These are phyloP conservation scores for Cinnamomum chago DNA, from an alignment of 164 flowering plant species.

Conservation along the genomic window DNA sequence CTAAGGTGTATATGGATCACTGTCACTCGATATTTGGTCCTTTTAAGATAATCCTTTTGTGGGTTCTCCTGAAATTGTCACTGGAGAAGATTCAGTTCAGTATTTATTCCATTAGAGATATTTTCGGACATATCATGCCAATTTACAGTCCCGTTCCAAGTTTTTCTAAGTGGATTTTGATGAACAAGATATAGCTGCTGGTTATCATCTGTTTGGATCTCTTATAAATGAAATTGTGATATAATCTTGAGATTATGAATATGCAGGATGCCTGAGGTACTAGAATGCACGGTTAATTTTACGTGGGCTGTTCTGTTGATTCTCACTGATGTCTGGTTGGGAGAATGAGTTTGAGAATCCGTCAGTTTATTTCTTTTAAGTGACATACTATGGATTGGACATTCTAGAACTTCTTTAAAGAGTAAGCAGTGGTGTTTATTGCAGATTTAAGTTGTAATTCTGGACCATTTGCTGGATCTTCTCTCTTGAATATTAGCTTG, in stretches of 20 bases:
- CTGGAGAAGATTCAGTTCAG: constrained; percentile 6
- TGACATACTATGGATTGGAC: constrained; percentile 12
- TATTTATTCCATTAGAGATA: constrained; percentile 14
- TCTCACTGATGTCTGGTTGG: constrained; percentile 3
- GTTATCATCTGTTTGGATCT: constrained; percentile 3
- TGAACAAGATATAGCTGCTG: not conserved
- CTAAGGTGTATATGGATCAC: not conserved
- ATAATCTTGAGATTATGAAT: constrained; percentile 14
- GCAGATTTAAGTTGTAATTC: constrained; percentile 8
- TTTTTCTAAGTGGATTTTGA: constrained; percentile 6
- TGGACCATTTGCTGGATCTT: constrained; percentile 12
- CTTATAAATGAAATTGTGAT: constrained; percentile 9
- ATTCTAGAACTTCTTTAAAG: constrained; percentile 8
- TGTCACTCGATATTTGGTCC: not conserved
- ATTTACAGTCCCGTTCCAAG: not conserved
- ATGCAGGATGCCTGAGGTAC: constrained; percentile 19
- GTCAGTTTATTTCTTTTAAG: constrained; percentile 10
- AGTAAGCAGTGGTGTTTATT: not conserved
- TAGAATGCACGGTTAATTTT: constrained; percentile 10
- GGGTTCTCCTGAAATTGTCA: not conserved
- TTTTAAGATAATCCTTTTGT: not conserved
- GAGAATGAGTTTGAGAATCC: constrained; percentile 6
- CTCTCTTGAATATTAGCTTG: constrained; percentile 20
- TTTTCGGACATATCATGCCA: not conserved
- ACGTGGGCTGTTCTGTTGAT: constrained; percentile 14